Base-by-base conservation (phyloP, 441 rosid genomes). In the Pelargonium fulgidum region DNA sequence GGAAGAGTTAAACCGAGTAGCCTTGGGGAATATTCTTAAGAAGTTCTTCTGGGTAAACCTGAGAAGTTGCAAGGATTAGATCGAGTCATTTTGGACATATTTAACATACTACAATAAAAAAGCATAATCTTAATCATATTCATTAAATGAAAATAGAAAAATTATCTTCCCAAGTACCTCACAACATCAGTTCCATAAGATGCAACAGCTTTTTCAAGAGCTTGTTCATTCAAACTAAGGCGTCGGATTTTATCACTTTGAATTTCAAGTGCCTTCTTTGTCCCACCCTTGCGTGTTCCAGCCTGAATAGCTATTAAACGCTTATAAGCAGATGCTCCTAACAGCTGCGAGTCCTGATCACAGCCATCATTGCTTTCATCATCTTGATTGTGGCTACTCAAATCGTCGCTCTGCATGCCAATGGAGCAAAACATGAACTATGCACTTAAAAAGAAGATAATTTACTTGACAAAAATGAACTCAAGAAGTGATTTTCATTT, bases 1-100 rank as follows among this genome's bases (percentile, higher is more conserved):
- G 59, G 98, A 91, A 54, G 97, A 93, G 79, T 88, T 75, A 58
- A 93, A 74, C 2, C 98, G 90, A 20, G 72, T 85, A 68, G 95
- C 92, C 83, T 88, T 93, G 0, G 97, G 98, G 68, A 87, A 93
- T 24, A 93, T 82, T 79, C 98, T 83, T 29, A 93, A 85, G 70
- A 93, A 69, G 70, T 93, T 91, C 76, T 83, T 62, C 72, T 88
- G 98, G n/a, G 97, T 93, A 75, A 93, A 93, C 71, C 98, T 93
- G 58, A 50, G 16, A 50, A 50, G 7, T 50, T 50, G 58, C 19
- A n/a, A 50, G 58, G 17, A 50, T 4, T 50, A 0, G 58, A 50
- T 50, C 8, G 16, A 14, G 19, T 14, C 7, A 50, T 50, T 50
- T n/a, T 4, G 19, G 56, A 14, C 19, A 50, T 50, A 6, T 36